Percentiles rank a stretch among this genome's conserved stretches.
These are phyloP conservation scores for Leccinum disarticulatum DNA, from an alignment of 768 basidiomycete genomes.

Conservation along the genomic window DNA sequence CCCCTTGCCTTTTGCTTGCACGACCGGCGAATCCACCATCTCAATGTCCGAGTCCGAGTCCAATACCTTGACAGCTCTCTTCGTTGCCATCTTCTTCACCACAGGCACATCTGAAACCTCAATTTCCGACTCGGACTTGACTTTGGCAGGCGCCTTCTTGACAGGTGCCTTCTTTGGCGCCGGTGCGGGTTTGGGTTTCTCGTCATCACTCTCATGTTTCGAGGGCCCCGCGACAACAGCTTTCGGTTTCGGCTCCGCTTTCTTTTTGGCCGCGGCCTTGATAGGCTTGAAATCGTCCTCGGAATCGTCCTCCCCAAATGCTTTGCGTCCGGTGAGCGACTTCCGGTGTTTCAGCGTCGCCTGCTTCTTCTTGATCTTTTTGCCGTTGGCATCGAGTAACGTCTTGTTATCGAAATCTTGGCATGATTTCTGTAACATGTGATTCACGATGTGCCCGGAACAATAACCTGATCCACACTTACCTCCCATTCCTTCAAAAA, in stretches of 20 bases:
- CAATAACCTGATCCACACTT: slow-evolving; percentile 28
- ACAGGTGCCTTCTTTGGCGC: slow-evolving; percentile 32
- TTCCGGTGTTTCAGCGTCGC: slow-evolving; percentile 53
- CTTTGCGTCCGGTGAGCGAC: slow-evolving; percentile 44
- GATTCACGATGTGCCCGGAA: neutral
- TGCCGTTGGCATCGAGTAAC: slow-evolving; percentile 46
- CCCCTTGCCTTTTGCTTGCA: slow-evolving; percentile 40
- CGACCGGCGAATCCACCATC: slow-evolving; percentile 25
- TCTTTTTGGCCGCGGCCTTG: slow-evolving; percentile 45
- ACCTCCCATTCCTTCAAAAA: slow-evolving; percentile 89
- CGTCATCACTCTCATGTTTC: slow-evolving; percentile 46
- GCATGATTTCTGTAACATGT: slow-evolving; percentile 37
- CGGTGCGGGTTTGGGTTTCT: slow-evolving; percentile 25
- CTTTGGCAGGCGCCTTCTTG: slow-evolving; percentile 34
- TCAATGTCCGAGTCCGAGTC: slow-evolving; percentile 43
- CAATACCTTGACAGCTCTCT: slow-evolving; percentile 23
- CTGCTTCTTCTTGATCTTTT: slow-evolving; percentile 59
- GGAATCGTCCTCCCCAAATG: slow-evolving; percentile 37
- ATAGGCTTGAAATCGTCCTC: slow-evolving; percentile 59
- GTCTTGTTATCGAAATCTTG: slow-evolving; percentile 45
- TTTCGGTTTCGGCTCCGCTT: slow-evolving; percentile 29
- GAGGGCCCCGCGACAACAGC: slow-evolving; percentile 39
- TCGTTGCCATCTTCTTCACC: slow-evolving; percentile 21
- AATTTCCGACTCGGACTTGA: slow-evolving; percentile 41
- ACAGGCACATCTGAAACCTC: slow-evolving; percentile 29